phyloP scores from a whole-genome alignment of 192 early-diverging fungal genomes.

The Mortierella antarctica region DNA sequence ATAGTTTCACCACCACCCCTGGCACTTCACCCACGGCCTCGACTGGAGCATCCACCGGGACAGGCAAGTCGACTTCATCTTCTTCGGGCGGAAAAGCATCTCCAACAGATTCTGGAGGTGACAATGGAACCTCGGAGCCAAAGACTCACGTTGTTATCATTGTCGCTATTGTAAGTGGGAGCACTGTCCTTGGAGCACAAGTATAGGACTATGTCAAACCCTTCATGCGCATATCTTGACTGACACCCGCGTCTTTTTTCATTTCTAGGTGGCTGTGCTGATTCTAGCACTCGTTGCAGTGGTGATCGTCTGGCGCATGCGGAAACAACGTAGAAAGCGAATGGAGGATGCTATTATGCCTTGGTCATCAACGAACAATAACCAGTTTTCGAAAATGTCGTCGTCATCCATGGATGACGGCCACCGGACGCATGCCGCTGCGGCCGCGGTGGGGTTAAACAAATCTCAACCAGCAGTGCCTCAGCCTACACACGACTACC shows the following conservation, averaged over 20 bases:
- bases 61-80: background rate
- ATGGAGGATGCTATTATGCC: slow-evolving; percentile 46
- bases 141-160: slow-evolving; percentile 14
- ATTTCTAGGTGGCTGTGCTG: slow-evolving; percentile 14
- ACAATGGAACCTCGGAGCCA: background rate
- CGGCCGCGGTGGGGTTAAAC: slow-evolving; percentile 1
- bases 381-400: slow-evolving; percentile 31
- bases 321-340: slow-evolving; percentile 14
- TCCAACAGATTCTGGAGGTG: background rate
- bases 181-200: background rate
- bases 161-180: slow-evolving; percentile 22
- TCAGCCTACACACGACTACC: slow-evolving; percentile 9
- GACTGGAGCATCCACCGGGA: background rate
- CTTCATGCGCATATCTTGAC: background rate
- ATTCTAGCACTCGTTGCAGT: slow-evolving; percentile 17
- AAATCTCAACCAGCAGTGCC: slow-evolving; percentile 16
- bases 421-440: slow-evolving; percentile 1
- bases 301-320: slow-evolving; percentile 17
- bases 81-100: background rate
- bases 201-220: background rate
- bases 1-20: background rate
- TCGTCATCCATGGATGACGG: slow-evolving; percentile 37
- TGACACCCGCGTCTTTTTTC: background rate
- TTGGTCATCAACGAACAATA: slow-evolving; percentile 25
- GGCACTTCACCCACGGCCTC: background rate